Conservation (phyloP, 345 rosid genomes). For the Gossypium bickii region DNA sequence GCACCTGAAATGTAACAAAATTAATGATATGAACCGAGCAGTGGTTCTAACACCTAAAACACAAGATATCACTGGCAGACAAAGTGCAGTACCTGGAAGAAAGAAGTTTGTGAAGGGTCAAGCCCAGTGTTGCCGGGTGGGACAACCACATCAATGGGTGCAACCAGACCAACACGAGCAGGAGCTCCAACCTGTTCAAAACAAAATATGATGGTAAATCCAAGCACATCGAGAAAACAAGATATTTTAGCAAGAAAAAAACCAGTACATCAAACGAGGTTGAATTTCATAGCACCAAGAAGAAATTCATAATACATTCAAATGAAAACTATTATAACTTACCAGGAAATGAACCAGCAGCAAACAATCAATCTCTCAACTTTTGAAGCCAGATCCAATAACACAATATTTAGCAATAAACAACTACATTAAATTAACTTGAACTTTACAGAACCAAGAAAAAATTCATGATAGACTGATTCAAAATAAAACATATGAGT, state of each 20-base stretch:
- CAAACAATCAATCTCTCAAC: too few species aligned
- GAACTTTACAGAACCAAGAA: too few species aligned
- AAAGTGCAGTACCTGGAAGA: conserved; percentile 61
- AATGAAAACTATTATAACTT: too few species aligned
- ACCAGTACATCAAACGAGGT: background rate
- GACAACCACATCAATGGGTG: conserved; percentile 89
- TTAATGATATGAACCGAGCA: background rate
- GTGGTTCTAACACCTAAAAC: background rate
- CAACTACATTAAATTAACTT: too few species aligned
- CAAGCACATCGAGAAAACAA: background rate
- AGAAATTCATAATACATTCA: background rate
- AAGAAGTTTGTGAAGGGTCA: conserved; percentile 95
- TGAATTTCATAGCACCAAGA: background rate
- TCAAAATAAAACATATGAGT: background rate
- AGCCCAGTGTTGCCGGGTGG: conserved; percentile 98
- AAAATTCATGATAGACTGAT: too few species aligned
- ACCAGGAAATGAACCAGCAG: too few species aligned
- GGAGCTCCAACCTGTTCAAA: conserved; percentile 86
- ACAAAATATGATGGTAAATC: background rate
- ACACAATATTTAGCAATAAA: too few species aligned
- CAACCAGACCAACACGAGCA: conserved; percentile 94
- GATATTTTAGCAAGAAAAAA: background rate
- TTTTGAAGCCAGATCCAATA: too few species aligned
- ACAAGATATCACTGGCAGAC: background rate
- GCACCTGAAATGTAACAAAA: conserved; percentile 38